Evolutionary conservation across 805 yeast genomes (phyloP).

Genomic region (Debaryomyces hansenii): DNA sequence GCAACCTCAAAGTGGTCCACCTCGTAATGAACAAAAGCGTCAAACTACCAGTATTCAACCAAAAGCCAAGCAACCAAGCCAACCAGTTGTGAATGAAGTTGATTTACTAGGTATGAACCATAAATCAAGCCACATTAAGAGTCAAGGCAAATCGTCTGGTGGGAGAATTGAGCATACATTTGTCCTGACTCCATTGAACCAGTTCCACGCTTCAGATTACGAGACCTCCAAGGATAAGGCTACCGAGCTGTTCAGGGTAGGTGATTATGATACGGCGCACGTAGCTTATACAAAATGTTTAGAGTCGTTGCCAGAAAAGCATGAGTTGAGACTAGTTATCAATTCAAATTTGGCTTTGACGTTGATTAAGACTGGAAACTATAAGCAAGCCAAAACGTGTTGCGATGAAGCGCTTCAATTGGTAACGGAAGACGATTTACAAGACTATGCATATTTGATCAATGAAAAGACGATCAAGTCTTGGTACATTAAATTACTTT

Average conservation of each 20-base stretch:
- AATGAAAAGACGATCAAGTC: conserved; percentile 57
- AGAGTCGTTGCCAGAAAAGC: conserved; percentile 56
- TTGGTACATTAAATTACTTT: conserved; percentile 71
- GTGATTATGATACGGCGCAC: conserved; percentile 74
- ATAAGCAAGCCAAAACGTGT: conserved; percentile 49
- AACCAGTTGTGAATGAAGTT: conserved; percentile 9
- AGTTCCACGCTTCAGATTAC: conserved; percentile 43
- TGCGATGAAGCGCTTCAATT: conserved; percentile 49
- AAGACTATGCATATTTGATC: conserved; percentile 27
- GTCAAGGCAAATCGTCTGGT: conserved; percentile 19
- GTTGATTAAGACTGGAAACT: conserved; percentile 67
- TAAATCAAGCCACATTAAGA: conserved; percentile 26
- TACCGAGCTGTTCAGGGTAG: conserved; percentile 65
- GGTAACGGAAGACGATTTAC: conserved; percentile 26
- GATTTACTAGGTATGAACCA: conserved; percentile 28
- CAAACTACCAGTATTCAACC: too few species aligned
- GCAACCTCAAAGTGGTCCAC: conserved; percentile 12
- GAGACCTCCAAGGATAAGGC: conserved; percentile 57
- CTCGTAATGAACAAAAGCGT: too few species aligned
- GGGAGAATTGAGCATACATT: conserved; percentile 7
- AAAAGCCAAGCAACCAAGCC: background rate
- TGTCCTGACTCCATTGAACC: conserved; percentile 26
- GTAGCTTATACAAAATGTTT: conserved; percentile 55
- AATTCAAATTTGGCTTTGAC: conserved; percentile 69
- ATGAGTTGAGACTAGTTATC: conserved; percentile 65